phyloP scores from a whole-genome alignment of 352 stramenopile species.

The Phytopythium boreale region DNA sequence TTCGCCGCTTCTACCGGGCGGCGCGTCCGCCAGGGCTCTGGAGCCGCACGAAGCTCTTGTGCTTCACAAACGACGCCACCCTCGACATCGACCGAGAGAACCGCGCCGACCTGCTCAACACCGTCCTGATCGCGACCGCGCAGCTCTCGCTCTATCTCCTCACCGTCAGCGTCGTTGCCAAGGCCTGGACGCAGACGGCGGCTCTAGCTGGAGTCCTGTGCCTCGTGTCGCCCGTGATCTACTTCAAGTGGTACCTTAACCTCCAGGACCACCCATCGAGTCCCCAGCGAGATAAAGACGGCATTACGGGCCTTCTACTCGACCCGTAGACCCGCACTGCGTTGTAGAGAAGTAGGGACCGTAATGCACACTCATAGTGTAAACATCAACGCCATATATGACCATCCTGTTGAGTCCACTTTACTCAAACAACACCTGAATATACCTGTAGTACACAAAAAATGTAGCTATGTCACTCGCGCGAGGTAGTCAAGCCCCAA shows the following conservation, averaged over 20 bases:
- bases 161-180: constrained; percentile 41
- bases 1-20: constrained; percentile 64
- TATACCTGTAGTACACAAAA: not conserved
- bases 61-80: constrained; percentile 27
- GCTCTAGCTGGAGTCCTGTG: constrained; percentile 24
- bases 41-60: constrained; percentile 30
- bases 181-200: constrained; percentile 33
- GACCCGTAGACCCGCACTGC: not conserved
- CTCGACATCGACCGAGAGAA: constrained; percentile 38
- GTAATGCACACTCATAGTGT: too few relatives aligned
- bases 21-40: constrained; percentile 55
- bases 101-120: constrained; percentile 32
- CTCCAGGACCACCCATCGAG: not conserved
- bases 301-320: not conserved
- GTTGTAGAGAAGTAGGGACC: not conserved
- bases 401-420: not conserved
- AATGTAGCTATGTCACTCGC: constrained; percentile 4
- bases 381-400: too few relatives aligned
- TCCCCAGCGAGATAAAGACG: not conserved
- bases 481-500: not conserved
- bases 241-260: constrained; percentile 18
- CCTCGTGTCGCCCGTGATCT: constrained; percentile 31
- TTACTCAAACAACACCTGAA: not conserved
- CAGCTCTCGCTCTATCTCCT: constrained; percentile 46
- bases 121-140: constrained; percentile 34